Conservation (phyloP, 257 asterid species). For the Scutellaria minor region DNA sequence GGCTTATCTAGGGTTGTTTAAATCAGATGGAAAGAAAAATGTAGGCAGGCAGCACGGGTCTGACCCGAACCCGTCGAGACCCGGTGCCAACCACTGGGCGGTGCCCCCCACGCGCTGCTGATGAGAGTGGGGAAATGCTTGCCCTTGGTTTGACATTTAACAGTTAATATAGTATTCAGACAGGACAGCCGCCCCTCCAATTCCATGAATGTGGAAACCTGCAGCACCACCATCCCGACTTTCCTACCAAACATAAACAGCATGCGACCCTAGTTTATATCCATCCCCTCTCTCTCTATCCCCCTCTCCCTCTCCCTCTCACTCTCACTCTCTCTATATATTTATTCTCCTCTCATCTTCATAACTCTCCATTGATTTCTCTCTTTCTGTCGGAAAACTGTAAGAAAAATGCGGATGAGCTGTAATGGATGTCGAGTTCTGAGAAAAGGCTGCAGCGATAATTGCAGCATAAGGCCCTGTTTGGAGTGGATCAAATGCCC, state of each 20-base stretch:
- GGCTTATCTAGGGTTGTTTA: no score
- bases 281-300: no score
- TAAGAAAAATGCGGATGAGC: slow-evolving; percentile 64
- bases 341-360: neutral
- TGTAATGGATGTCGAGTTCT: slow-evolving; percentile 91
- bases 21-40: no score
- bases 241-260: slow-evolving; percentile 41
- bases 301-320: no score
- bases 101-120: slow-evolving; percentile 47
- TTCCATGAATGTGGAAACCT: slow-evolving; percentile 69
- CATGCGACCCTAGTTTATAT: slow-evolving; percentile 47
- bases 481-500: slow-evolving; percentile 76
- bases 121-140: slow-evolving; percentile 19
- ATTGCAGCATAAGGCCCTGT: slow-evolving; percentile 76
- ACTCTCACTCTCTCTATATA: no score
- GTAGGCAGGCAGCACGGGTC: no score
- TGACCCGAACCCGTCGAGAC: no score
- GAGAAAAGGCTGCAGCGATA: slow-evolving; percentile 78
- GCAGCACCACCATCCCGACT: slow-evolving; percentile 24
- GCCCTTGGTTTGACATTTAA: neutral
- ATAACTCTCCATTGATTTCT: neutral
- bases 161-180: neutral
- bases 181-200: slow-evolving; percentile 33
- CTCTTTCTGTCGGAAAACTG: neutral
- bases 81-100: slow-evolving; percentile 22